Percentiles rank a stretch among this genome's conserved stretches.
Conservation (phyloP, 2,329 filamentous ascomycete species). For the Orbilia blumenaviensis region DNA sequence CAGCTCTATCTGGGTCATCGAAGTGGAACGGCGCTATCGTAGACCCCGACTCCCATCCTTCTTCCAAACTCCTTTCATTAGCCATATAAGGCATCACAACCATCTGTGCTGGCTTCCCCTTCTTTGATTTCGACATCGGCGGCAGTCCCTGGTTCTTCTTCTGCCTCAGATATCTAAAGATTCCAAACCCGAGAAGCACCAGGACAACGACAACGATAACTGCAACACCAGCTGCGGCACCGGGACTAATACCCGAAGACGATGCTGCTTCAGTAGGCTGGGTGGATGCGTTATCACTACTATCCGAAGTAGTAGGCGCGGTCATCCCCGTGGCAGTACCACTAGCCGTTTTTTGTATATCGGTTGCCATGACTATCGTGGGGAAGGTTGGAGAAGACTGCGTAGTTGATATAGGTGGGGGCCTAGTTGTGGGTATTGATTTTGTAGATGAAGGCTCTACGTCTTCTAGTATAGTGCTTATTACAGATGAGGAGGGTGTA, state of each 20-base stretch:
- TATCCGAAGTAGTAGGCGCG: background rate
- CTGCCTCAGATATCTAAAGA: conserved; percentile 1
- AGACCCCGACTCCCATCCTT: conserved; percentile 2
- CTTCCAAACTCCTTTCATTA: background rate
- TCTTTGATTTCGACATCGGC: background rate
- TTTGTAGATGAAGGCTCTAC: background rate
- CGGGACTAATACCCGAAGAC: background rate
- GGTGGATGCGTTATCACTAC: background rate
- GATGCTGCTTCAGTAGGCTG: background rate
- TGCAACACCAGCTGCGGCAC: conserved; percentile 5
- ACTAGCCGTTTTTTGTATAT: background rate
- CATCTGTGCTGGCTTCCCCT: background rate
- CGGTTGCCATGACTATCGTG: background rate
- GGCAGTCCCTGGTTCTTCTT: background rate
- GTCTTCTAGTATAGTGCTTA: background rate
- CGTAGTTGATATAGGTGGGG: background rate
- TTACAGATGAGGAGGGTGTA: background rate
- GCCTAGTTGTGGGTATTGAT: background rate
- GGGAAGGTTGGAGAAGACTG: background rate
- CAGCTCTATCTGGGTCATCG: background rate
- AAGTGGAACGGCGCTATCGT: background rate
- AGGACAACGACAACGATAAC: background rate
- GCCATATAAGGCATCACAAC: background rate
- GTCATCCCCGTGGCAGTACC: background rate
- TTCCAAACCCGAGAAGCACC: conserved; percentile 8